Conservation (phyloP, 2,329 filamentous ascomycete genomes). For the Furcasterigmium sp. region DNA sequence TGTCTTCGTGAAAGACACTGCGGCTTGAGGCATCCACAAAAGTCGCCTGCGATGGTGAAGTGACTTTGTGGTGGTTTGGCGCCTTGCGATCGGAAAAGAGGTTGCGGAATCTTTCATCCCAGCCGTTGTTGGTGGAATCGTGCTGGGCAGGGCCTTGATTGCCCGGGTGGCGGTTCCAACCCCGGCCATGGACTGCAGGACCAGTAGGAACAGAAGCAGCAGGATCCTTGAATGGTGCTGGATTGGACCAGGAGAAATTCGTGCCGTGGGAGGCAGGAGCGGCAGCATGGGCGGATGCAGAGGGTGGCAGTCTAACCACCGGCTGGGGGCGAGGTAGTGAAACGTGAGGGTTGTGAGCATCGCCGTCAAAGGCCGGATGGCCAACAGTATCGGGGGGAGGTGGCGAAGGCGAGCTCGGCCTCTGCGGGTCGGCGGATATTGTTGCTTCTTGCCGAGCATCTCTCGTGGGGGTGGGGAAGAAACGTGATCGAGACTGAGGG, state of each 20-base stretch:
- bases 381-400: slow-evolving; percentile 66
- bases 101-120: slow-evolving; percentile 51
- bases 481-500: slow-evolving; percentile 50
- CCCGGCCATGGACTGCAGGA: background rate
- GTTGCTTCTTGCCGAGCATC: slow-evolving; percentile 39
- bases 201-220: slow-evolving; percentile 17
- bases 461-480: slow-evolving; percentile 55
- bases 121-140: slow-evolving; percentile 12
- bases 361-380: slow-evolving; percentile 69
- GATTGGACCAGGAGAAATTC: slow-evolving; percentile 29
- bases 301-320: slow-evolving; percentile 75
- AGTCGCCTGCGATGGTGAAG: slow-evolving; percentile 49
- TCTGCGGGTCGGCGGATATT: slow-evolving; percentile 28
- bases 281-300: slow-evolving; percentile 31
- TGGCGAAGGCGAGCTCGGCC: slow-evolving; percentile 58
- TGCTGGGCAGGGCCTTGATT: background rate
- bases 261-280: slow-evolving; percentile 14
- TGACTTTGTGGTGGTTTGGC: slow-evolving; percentile 2
- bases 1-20: slow-evolving; percentile 53
- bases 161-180: background rate
- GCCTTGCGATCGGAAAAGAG: slow-evolving; percentile 67
- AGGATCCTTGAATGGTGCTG: slow-evolving; percentile 24
- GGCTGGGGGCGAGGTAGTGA: slow-evolving; percentile 65
- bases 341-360: slow-evolving; percentile 60
- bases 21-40: slow-evolving; percentile 65